phyloP scores from a whole-genome alignment of 2,329 filamentous ascomycete genomes.

The Alternaria sp. region DNA sequence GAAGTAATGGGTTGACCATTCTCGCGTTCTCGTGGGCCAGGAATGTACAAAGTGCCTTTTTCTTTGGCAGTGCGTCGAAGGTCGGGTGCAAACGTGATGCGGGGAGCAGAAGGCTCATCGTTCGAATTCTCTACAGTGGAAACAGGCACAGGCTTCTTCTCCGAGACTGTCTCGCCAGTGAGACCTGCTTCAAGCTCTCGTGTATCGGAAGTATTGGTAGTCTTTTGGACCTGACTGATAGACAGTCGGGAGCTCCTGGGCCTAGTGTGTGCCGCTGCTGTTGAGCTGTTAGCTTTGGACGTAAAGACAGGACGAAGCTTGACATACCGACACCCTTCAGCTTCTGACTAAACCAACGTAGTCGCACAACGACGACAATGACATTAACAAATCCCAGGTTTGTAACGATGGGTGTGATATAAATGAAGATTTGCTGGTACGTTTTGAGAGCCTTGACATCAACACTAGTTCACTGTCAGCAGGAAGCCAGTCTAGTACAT shows the following conservation, averaged over 20 bases:
- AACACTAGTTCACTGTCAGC: slow-evolving; percentile 46
- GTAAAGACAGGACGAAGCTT: neutral
- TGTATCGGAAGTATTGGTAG: neutral
- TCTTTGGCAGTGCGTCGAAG: neutral
- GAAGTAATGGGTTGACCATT: slow-evolving; percentile 1
- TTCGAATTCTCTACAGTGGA: neutral
- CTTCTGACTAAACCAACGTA: slow-evolving; percentile 98
- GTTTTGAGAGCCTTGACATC: slow-evolving; percentile 57
- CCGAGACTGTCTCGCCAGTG: slow-evolving; percentile 10
- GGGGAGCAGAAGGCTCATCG: neutral
- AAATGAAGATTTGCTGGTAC: slow-evolving; percentile 60
- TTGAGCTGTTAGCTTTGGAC: neutral
- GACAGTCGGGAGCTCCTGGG: neutral
- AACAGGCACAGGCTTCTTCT: slow-evolving; percentile 1
- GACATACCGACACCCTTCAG: slow-evolving; percentile 79
- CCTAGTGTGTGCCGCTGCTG: slow-evolving; percentile 66
- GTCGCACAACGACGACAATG: slow-evolving; percentile 85
- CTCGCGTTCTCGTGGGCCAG: slow-evolving; percentile 13
- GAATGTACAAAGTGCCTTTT: slow-evolving; percentile 10
- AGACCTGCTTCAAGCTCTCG: slow-evolving; percentile 13
- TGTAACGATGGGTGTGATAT: slow-evolving; percentile 47
- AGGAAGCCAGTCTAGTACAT: neutral
- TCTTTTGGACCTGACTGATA: neutral
- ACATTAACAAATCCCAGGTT: slow-evolving; percentile 57
- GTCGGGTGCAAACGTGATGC: slow-evolving; percentile 16